Evolutionary conservation across 352 stramenopile genomes (phyloP), one percentile per base, ranked within the genome.

Genomic region (Thalassiosira allenii): DNA sequence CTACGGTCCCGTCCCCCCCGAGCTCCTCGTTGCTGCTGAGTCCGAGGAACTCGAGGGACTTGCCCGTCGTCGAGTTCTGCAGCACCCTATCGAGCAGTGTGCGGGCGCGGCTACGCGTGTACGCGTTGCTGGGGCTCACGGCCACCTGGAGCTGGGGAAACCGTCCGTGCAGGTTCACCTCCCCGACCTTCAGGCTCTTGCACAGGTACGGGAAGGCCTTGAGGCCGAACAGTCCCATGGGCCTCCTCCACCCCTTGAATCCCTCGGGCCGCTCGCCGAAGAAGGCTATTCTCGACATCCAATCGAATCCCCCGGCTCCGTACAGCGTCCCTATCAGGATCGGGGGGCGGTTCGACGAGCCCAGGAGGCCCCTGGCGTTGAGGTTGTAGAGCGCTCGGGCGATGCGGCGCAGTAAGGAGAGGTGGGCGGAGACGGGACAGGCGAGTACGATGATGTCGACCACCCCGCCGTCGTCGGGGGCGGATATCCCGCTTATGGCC

Each of bases 141-240:
- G 75, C 79, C 56, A 81, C 74, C 41, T 84, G 74, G 22, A 87
- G 33, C 33, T 87, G 74, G 3, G 79, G 79, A 51, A 84, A 87
- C 8, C 79, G 32, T 11, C 79, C 79, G 30, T 87, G 75, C 34
- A 87, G 32, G 1, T 51, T 81, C 6, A 87, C 79, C 58, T 80
- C 65, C 14, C 79, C 79, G 0, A 53, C 58, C 56, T 77, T 74
- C 0, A 84, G 51, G 23, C 53, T 75, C 67, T 87, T 87, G 37
- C 58, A 78, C 30, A 87, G 54, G 43, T 84, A 87, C 0, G 79
- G 79, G 68, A 87, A 87, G 14, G 79, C 79, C 53, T 84, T 83
- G 22, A 87, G 57, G 1, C 43, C 70, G 41, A 83, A 87, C n/a
- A 87, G 53, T 6, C 40, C 66, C 52, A 87, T 27, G 1, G 67